Conservation (phyloP, 164 flowering plant species). For the Aristolochia fimbriata region DNA sequence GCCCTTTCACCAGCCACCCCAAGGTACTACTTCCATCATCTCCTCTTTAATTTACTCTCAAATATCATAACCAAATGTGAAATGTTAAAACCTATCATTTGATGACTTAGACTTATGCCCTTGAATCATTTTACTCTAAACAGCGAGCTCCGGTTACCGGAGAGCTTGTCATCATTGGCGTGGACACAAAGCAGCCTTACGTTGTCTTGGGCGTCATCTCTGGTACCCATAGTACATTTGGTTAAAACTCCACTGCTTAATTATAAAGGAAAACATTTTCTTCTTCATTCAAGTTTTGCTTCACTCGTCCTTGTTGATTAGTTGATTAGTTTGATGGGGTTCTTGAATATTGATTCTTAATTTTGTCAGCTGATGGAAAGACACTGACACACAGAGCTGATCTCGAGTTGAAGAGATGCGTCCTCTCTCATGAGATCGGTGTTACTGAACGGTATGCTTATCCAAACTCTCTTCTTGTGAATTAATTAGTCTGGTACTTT, state of each 20-base stretch:
- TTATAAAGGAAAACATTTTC: not conserved
- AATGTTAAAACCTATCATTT: not conserved
- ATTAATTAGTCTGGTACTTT: no score
- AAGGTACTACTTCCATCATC: conserved; percentile 39
- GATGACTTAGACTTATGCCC: not conserved
- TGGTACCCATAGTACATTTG: conserved; percentile 21
- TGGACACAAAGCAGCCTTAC: conserved; percentile 37
- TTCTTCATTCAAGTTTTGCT: no score
- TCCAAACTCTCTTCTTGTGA: no score
- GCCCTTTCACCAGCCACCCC: conserved; percentile 59
- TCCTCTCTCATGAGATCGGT: conserved; percentile 52
- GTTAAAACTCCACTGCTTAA: not conserved
- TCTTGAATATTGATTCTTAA: not conserved
- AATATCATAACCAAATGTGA: not conserved
- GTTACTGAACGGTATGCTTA: conserved; percentile 39
- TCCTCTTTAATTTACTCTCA: not conserved
- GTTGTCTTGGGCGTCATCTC: conserved; percentile 47
- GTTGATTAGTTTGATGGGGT: not conserved
- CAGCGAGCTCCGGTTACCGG: conserved; percentile 63
- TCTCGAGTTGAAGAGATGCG: conserved; percentile 34
- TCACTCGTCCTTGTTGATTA: not conserved
- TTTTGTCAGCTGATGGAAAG: conserved; percentile 48
- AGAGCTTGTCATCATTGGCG: conserved; percentile 55
- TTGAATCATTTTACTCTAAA: not conserved
- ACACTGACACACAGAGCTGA: conserved; percentile 44